Conservation (phyloP, 1,139 yeast genomes). For the Debaryomyces robertsiae region DNA sequence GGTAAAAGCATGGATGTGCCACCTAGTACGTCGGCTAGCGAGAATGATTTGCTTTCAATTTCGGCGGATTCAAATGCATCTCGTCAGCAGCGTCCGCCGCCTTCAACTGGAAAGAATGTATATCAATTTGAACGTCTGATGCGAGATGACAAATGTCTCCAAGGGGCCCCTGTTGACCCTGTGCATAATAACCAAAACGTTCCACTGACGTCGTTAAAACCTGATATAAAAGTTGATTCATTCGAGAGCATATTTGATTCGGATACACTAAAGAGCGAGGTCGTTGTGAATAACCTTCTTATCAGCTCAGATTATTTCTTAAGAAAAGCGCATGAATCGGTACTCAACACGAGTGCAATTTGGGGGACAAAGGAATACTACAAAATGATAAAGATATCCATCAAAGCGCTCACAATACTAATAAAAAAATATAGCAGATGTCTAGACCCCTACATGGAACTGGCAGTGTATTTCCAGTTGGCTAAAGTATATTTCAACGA, state of each 20-base stretch:
- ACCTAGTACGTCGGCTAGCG: too few species aligned
- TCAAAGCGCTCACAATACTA: conserved; percentile 39
- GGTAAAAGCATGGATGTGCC: too few species aligned
- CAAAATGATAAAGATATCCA: conserved; percentile 38
- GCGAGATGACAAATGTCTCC: too few species aligned
- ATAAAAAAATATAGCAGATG: conserved; percentile 26
- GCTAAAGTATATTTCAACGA: conserved; percentile 42
- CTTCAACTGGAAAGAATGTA: too few species aligned
- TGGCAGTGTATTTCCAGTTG: conserved; percentile 34
- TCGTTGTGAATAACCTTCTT: conserved; percentile 11
- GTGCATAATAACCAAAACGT: too few species aligned
- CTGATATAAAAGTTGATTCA: not conserved
- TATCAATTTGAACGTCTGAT: too few species aligned
- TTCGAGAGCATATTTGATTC: conserved; percentile 1
- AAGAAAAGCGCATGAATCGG: conserved; percentile 28
- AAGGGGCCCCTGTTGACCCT: too few species aligned
- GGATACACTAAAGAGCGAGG: conserved; percentile 4
- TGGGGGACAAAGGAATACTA: conserved; percentile 31
- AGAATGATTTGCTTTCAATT: too few species aligned
- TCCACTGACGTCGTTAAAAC: too few species aligned
- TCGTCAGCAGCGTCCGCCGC: too few species aligned
- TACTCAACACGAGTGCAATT: conserved; percentile 14
- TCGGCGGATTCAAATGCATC: too few species aligned
- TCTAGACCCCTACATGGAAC: conserved; percentile 34
- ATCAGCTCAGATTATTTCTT: conserved; percentile 26